These are phyloP conservation scores for Penicillium freii DNA, from an alignment of 2,329 filamentous ascomycete genomes.

Conservation along the genomic window DNA sequence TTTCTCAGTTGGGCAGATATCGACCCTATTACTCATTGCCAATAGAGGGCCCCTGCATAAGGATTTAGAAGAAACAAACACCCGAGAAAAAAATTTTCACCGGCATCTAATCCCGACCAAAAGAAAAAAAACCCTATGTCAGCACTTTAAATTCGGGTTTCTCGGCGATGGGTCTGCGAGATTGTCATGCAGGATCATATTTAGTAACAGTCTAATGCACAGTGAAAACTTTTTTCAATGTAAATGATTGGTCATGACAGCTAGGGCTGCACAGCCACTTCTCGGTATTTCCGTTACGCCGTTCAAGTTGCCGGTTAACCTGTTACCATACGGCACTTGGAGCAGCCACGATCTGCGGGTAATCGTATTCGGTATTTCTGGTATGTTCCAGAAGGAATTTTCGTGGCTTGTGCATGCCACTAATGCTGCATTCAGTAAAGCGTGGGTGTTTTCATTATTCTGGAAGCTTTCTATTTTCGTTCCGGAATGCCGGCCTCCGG, in stretches of 20 bases:
- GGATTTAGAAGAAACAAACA: neutral
- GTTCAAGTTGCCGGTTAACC: conserved; percentile 7
- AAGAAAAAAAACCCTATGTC: conserved; percentile 12
- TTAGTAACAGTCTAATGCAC: conserved; percentile 27
- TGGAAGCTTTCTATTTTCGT: conserved; percentile 16
- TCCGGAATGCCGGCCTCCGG: conserved; percentile 8
- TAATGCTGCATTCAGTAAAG: neutral
- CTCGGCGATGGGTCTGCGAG: conserved; percentile 1
- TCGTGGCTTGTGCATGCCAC: conserved; percentile 5
- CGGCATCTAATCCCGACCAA: conserved; percentile 8
- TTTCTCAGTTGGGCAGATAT: conserved; percentile 10
- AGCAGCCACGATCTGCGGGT: neutral
- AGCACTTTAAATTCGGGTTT: conserved; percentile 22
- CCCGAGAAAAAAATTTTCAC: conserved; percentile 19
- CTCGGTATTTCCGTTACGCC: conserved; percentile 2
- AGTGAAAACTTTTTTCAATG: conserved; percentile 19
- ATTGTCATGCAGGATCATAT: conserved; percentile 18
- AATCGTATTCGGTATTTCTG: conserved; percentile 10
- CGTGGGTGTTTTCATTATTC: conserved; percentile 1
- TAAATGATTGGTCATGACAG: conserved; percentile 16
- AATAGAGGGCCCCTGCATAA: conserved; percentile 11
- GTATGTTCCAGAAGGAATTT: conserved; percentile 6
- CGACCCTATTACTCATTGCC: neutral
- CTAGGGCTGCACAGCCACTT: conserved; percentile 20
- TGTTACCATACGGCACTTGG: conserved; percentile 5